A percentile compares a stretch with the other conserved stretches of the same genome.
Evolutionary conservation across 176 grass and related monocot species (phyloP).

Genomic region (Aegilops tauschii): DNA sequence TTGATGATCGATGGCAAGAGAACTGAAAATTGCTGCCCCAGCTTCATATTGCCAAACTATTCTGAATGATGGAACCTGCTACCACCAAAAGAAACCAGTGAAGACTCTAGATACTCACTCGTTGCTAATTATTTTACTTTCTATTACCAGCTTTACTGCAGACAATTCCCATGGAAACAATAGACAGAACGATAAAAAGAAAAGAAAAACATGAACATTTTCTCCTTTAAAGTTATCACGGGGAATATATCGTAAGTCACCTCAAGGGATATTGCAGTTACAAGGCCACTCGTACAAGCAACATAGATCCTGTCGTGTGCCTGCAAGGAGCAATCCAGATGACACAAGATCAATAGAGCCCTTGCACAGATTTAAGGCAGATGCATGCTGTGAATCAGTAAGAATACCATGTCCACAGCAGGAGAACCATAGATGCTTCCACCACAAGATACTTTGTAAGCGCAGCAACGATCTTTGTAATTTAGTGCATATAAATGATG

Average conservation of each 20-base stretch:
- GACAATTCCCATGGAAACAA: not conserved
- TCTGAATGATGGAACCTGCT: slow-evolving; percentile 56
- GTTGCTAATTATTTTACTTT: not conserved
- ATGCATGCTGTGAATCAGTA: not conserved
- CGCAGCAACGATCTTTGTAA: slow-evolving; percentile 62
- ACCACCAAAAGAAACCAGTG: slow-evolving; percentile 28
- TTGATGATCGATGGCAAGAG: slow-evolving; percentile 60
- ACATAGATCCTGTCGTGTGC: slow-evolving; percentile 59
- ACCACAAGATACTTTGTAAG: slow-evolving; percentile 84
- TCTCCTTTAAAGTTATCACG: not conserved
- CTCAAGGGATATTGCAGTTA: slow-evolving; percentile 73
- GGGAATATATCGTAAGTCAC: slow-evolving; percentile 34
- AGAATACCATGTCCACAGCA: slow-evolving; percentile 57
- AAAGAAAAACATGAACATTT: not conserved
- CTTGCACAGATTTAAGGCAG: not conserved
- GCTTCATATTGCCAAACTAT: slow-evolving; percentile 61
- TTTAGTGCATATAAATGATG: slow-evolving; percentile 81
- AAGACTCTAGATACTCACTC: slow-evolving; percentile 1
- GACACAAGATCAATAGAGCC: not conserved
- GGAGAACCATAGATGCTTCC: slow-evolving; percentile 98
- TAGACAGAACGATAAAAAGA: too few species aligned
- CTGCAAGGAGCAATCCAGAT: slow-evolving; percentile 36
- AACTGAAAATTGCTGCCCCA: slow-evolving; percentile 73
- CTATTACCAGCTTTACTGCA: slow-evolving; percentile 8
- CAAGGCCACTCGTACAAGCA: slow-evolving; percentile 77